Conservation (phyloP, 495 filamentous ascomycete species). For the Aspergillus heteromorphus region DNA sequence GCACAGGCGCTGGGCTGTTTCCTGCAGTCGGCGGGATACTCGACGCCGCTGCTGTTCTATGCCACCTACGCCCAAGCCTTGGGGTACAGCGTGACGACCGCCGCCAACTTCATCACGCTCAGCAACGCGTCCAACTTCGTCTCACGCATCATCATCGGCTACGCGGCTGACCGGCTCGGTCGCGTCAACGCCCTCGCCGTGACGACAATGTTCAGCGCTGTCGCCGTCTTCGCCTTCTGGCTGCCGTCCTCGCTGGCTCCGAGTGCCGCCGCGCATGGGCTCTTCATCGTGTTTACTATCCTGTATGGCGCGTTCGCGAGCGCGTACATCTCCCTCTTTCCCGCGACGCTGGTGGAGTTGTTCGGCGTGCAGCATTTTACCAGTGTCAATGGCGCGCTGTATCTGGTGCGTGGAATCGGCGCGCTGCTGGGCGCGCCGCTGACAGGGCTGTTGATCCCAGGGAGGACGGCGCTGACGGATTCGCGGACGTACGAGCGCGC, state of each 20-base stretch:
- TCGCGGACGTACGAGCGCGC: constrained; percentile 25
- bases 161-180: constrained; percentile 42
- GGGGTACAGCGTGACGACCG: constrained; percentile 32
- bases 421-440: constrained; percentile 50
- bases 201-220: constrained; percentile 41
- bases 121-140: constrained; percentile 53
- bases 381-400: constrained; percentile 53
- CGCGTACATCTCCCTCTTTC: constrained; percentile 38
- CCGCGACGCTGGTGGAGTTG: constrained; percentile 47
- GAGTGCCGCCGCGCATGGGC: constrained; percentile 17
- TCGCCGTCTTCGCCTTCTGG: constrained; percentile 48
- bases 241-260: constrained; percentile 25
- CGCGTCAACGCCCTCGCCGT: constrained; percentile 50
- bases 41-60: constrained; percentile 41
- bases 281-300: constrained; percentile 50
- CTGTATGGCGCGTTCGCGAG: constrained; percentile 47
- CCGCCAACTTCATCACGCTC: constrained; percentile 45
- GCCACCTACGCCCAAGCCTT: constrained; percentile 36
- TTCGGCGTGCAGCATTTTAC: constrained; percentile 55
- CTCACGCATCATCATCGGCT: constrained; percentile 45
- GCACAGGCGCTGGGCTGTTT: constrained; percentile 36
- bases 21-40: constrained; percentile 40
- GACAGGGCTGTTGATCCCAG: constrained; percentile 32
- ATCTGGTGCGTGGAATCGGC: constrained; percentile 50
- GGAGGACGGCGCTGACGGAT: constrained; percentile 15